Evolutionary conservation across 2,329 filamentous ascomycete species (phyloP).

Genomic region (Fusarium acutatum): DNA sequence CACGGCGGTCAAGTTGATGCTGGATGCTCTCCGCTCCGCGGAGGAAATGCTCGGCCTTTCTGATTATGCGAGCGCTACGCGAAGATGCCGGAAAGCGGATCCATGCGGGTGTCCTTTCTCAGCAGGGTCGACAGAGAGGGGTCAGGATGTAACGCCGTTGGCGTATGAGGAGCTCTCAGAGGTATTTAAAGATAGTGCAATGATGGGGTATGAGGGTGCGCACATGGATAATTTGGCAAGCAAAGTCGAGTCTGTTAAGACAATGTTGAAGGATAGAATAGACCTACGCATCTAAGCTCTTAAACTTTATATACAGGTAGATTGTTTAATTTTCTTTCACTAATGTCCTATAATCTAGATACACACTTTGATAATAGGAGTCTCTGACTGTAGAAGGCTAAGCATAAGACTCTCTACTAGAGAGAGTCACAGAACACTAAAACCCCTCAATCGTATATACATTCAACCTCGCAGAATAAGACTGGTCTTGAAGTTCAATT

Average conservation of each 20-base stretch:
- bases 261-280: neutral
- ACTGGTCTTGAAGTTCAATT: no score
- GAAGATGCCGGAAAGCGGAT: neutral
- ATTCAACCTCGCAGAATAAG: no score
- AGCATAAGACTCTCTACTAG: neutral
- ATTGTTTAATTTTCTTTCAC: neutral
- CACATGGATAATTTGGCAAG: neutral
- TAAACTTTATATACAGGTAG: neutral
- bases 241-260: neutral
- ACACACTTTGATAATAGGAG: no score
- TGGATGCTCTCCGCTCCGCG: neutral
- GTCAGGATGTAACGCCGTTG: neutral
- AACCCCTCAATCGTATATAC: rapidly evolving
- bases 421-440: no score
- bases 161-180: neutral
- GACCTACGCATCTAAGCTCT: neutral
- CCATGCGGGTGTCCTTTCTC: neutral
- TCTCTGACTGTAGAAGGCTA: neutral
- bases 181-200: neutral
- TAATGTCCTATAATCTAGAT: no score
- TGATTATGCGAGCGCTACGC: neutral
- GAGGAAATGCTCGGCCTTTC: neutral
- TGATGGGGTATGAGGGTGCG: neutral
- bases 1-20: neutral
- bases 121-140: neutral